Evolutionary conservation across 441 rosid species (phyloP).

Genomic region (Dalechampia spathulata): DNA sequence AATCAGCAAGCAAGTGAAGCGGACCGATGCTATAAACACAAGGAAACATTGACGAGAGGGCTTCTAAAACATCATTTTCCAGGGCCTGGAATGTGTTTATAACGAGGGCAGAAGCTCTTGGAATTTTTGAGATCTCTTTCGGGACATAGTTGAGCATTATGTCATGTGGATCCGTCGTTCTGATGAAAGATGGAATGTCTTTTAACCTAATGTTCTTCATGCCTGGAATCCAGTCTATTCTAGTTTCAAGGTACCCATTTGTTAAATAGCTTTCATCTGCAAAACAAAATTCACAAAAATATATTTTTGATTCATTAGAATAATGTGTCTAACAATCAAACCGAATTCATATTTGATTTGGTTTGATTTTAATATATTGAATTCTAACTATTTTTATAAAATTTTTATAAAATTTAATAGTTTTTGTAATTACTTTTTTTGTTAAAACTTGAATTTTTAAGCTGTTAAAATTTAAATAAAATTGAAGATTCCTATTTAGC

Average conservation of each 20-base stretch:
- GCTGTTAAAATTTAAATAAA: too few species aligned
- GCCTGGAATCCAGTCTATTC: constrained; percentile 7
- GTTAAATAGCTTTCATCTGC: constrained; percentile 11
- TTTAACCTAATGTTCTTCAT: constrained; percentile 5
- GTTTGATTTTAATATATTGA: too few species aligned
- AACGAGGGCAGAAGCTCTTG: constrained; percentile 14
- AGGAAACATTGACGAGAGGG: background rate
- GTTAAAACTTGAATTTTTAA: too few species aligned
- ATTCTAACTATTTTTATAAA: too few species aligned
- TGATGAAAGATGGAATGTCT: constrained; percentile 12
- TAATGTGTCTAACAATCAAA: too few species aligned
- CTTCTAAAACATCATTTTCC: constrained; percentile 6
- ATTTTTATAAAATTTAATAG: too few species aligned
- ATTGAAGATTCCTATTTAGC: too few species aligned
- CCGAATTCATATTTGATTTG: too few species aligned
- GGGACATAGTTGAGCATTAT: constrained; percentile 4
- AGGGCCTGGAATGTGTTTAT: constrained; percentile 18
- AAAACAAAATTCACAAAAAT: background rate
- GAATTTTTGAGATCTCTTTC: background rate
- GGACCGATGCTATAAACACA: background rate
- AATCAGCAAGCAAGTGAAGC: background rate
- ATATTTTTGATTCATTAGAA: background rate
- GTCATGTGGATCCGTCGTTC: constrained; percentile 14
- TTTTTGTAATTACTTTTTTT: too few species aligned
- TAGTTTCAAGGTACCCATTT: constrained; percentile 8